Conservation (phyloP, 495 filamentous ascomycete species). For the Hyaloscypha variabilis region DNA sequence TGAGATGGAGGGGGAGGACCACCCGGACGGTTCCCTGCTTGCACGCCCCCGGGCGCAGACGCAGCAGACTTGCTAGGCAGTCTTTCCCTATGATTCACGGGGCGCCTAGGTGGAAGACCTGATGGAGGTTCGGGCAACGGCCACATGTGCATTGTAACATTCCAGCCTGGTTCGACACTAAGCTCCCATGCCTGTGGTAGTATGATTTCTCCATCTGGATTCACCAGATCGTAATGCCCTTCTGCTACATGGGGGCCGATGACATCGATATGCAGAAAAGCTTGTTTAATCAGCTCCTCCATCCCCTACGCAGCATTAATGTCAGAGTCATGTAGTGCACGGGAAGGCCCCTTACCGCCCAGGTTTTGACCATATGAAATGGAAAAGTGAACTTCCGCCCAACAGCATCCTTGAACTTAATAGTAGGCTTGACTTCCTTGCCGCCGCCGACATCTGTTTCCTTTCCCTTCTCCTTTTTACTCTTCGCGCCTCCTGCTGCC, state of each 20-base stretch:
- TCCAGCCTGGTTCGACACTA: slow-evolving; percentile 62
- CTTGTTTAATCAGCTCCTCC: slow-evolving; percentile 52
- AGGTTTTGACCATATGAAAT: slow-evolving; percentile 63
- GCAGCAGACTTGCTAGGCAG: no score
- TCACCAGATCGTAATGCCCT: slow-evolving; percentile 52
- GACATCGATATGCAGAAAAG: slow-evolving; percentile 47
- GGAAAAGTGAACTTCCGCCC: slow-evolving; percentile 66
- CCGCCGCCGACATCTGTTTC: background rate
- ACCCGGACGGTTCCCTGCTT: no score
- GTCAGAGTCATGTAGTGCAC: background rate
- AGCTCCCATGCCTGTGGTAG: slow-evolving; percentile 54
- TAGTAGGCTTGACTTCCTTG: slow-evolving; percentile 10
- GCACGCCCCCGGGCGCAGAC: no score
- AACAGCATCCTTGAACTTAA: slow-evolving; percentile 69
- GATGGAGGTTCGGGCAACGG: slow-evolving; percentile 57
- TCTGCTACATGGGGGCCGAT: slow-evolving; percentile 48
- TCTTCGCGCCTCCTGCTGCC: no score
- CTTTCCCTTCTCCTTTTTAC: no score
- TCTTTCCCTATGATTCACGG: no score
- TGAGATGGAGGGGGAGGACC: no score
- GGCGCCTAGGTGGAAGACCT: no score
- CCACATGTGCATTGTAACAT: slow-evolving; percentile 90
- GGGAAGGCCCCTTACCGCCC: slow-evolving; percentile 58
- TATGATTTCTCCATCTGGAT: slow-evolving; percentile 48
- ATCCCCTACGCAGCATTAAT: slow-evolving; percentile 47